Base-by-base conservation (phyloP, 257 asterid species). In the Thymus mandschuricus region DNA sequence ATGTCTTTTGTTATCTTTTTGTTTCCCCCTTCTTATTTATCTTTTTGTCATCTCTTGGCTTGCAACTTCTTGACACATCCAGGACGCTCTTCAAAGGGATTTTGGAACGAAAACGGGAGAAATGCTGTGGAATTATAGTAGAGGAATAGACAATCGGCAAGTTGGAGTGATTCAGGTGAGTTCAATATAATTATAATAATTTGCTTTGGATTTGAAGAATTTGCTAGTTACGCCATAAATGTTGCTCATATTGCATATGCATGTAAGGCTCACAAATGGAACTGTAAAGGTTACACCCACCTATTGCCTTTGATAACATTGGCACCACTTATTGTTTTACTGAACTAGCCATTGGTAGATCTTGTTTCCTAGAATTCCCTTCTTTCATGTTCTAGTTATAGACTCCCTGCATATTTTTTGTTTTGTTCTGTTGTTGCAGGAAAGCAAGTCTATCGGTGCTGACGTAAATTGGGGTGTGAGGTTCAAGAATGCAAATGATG, bases 391-490 rank as follows among this genome's bases (percentile, higher is more conserved):
- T 58, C 45, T 59, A 51, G 41, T 15, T 28, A 30, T 74, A 49
- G 57, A 65, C 66, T 60, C 7, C 60, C 35, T 51, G 66, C 34
- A 43, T 55, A 60, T 38, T 41, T 30, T 28, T 21, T 29, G 60
- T 74, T n/a, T 7, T 56, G 41, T 52, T 52, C 4, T 58, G 48
- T 27, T 62, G 74, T 62, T 81, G 83, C 93, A 94, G 99, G 99
- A 88, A 83, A 86, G 84, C 85, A 95, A 91, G 80, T 95, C 99
- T 54, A 70, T 95, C 63, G 96, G 99, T 51, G 99, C 96, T 46
- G 99, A 95, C 45, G 98, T 92, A 35, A 95, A 95, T 81, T 95
- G 99, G 99, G 99, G 98, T 50, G 96, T 95, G 80, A 89, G 99
- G 76, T 95, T 95, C 92, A 86, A 80, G 70, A 83, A 92, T 73